These are phyloP conservation scores for Lasiodiplodia citricola DNA, from an alignment of 2,329 filamentous ascomycete species.

Conservation along the genomic window DNA sequence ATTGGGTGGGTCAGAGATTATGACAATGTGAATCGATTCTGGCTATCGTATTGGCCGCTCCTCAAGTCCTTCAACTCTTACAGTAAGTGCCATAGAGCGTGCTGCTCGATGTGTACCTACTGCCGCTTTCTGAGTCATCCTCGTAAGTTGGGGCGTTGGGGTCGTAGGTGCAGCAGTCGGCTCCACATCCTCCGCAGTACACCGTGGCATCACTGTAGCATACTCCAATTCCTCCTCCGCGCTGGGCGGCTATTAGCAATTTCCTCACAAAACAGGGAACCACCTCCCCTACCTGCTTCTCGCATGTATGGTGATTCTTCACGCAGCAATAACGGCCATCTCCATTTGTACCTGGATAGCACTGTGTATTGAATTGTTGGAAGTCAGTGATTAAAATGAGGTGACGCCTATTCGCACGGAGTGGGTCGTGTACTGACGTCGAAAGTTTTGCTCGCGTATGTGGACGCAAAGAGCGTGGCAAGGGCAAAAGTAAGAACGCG, in stretches of 20 bases:
- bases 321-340: background rate
- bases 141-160: background rate
- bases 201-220: background rate
- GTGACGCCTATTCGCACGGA: background rate
- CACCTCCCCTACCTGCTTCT: background rate
- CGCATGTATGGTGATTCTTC: background rate
- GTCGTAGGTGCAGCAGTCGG: slow-evolving; percentile 2
- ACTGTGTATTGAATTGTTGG: background rate
- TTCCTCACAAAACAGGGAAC: background rate
- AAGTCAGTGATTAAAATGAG: background rate
- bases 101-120: background rate
- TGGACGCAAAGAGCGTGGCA: background rate
- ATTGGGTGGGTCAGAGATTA: too few species aligned
- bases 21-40: too few species aligned
- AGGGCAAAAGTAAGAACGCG: background rate
- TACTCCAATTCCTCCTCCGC: background rate
- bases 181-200: background rate
- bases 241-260: background rate
- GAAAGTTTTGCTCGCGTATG: background rate
- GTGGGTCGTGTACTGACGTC: background rate
- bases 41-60: too few species aligned
- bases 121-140: background rate
- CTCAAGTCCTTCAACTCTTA: slow-evolving; percentile 23
- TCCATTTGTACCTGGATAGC: background rate
- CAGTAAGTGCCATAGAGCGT: background rate